These are phyloP conservation scores for Alliaria petiolata DNA, from an alignment of 345 rosid genomes.

Conservation along the genomic window DNA sequence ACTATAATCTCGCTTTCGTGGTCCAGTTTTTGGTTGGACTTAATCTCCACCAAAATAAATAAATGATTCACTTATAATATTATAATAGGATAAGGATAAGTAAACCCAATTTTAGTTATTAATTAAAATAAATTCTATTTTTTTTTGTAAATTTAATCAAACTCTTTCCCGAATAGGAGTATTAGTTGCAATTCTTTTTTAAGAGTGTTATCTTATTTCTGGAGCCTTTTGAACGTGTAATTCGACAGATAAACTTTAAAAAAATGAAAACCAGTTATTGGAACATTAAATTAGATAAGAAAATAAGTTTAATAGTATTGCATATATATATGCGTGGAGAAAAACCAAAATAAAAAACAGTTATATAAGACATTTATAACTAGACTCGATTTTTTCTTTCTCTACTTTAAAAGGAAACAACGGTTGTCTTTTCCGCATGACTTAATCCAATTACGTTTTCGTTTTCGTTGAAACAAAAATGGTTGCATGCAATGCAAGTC, in stretches of 20 bases:
- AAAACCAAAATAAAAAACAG: not conserved
- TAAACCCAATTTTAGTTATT: not conserved
- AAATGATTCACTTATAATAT: not conserved
- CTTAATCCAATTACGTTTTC: not conserved
- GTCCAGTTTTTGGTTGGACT: not conserved
- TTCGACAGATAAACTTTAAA: not conserved
- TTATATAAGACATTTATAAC: not conserved
- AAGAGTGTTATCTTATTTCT: not conserved
- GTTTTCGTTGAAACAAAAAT: not conserved
- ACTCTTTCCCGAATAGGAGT: not conserved
- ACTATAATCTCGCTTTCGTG: slow-evolving; percentile 6
- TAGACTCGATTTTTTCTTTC: not conserved
- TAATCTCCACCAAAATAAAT: not conserved
- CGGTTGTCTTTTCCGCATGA: not conserved
- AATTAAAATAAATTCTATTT: not conserved
- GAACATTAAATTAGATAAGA: too few species aligned
- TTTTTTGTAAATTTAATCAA: not conserved
- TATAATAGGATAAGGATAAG: too few species aligned
- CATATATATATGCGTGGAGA: not conserved
- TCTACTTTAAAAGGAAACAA: not conserved
- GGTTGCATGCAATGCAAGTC: not conserved
- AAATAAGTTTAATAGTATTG: not conserved
- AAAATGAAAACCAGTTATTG: not conserved
- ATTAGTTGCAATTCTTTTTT: too few species aligned
- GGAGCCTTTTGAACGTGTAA: not conserved